Evolutionary conservation across 2,329 filamentous ascomycete species (phyloP).

Genomic region (Torrubiellomyces zombiae): DNA sequence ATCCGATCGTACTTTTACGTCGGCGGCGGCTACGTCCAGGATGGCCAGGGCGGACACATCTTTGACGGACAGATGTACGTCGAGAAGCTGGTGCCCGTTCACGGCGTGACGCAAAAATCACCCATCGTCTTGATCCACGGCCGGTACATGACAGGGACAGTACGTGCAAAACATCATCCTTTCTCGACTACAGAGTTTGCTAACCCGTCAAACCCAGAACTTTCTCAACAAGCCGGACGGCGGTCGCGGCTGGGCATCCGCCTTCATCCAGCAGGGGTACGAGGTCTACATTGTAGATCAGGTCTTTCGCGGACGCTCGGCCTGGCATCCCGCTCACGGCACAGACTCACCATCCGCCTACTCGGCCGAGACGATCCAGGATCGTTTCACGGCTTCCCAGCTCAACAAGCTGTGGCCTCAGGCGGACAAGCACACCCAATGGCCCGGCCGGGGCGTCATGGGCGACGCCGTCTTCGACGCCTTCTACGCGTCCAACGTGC

Average conservation of each 20-base stretch:
- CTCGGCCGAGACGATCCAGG: conserved; percentile 17
- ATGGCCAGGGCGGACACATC: conserved; percentile 13
- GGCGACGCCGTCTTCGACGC: conserved; percentile 24
- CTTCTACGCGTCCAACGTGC: conserved; percentile 23
- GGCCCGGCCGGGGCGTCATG: conserved; percentile 21
- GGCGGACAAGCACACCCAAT: conserved; percentile 23
- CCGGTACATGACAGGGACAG: conserved; percentile 22
- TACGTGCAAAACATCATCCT: too few relatives aligned
- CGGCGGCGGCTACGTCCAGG: conserved; percentile 17
- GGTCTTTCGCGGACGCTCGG: conserved; percentile 25
- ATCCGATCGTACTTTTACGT: conserved; percentile 18
- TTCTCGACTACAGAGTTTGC: too few relatives aligned
- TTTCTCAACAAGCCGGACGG: conserved; percentile 18
- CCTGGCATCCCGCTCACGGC: conserved; percentile 19
- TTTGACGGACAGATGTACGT: conserved; percentile 34
- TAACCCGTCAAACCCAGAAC: too few relatives aligned
- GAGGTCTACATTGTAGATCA: conserved; percentile 30
- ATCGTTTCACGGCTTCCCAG: conserved; percentile 20
- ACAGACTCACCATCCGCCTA: conserved; percentile 9
- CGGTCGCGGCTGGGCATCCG: conserved; percentile 28
- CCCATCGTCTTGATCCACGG: conserved; percentile 28
- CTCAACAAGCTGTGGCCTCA: conserved; percentile 20
- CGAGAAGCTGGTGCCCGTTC: conserved; percentile 24
- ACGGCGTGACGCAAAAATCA: conserved; percentile 7
- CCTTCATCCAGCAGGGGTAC: conserved; percentile 27